Conservation (phyloP, 2,329 filamentous ascomycete species). For the Hypoxylon sp. region DNA sequence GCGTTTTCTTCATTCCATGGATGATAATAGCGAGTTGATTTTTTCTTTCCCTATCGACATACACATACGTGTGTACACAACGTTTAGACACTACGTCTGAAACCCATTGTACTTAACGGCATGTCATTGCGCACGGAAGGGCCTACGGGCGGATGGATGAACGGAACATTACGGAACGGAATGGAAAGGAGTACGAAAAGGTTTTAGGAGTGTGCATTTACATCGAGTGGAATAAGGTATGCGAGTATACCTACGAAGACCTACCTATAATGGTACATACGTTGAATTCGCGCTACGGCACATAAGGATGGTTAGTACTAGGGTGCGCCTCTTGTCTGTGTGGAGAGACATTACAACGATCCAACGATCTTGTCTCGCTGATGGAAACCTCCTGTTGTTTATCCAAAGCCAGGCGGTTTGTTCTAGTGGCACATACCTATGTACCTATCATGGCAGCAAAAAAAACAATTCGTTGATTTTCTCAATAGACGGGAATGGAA, state of each 20-base stretch:
- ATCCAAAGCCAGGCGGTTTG: not conserved
- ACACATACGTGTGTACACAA: not conserved
- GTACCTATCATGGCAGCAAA: not conserved
- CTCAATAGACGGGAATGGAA: not conserved
- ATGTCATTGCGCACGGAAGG: conserved; percentile 3
- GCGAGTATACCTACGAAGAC: conserved; percentile 8
- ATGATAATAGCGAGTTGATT: conserved; percentile 2
- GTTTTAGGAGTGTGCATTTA: conserved; percentile 15
- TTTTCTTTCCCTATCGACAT: not conserved
- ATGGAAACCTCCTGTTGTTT: not conserved
- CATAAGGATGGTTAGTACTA: not conserved
- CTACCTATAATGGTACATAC: not conserved
- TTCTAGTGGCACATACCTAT: not conserved
- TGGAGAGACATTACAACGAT: not conserved
- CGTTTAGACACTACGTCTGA: not conserved
- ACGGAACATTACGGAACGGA: conserved; percentile 10
- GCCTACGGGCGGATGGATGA: not conserved
- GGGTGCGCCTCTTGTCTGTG: not conserved
- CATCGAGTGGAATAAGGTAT: not conserved
- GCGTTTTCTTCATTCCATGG: conserved; percentile 20
- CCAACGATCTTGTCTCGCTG: not conserved
- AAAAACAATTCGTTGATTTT: conserved; percentile 12
- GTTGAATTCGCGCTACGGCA: not conserved
- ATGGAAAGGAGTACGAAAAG: conserved; percentile 6
- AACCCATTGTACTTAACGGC: conserved; percentile 6